Evolutionary conservation across 2,329 filamentous ascomycete genomes (phyloP), one percentile per base, ranked within the genome.

Genomic region (Alternaria angustiovoidea): DNA sequence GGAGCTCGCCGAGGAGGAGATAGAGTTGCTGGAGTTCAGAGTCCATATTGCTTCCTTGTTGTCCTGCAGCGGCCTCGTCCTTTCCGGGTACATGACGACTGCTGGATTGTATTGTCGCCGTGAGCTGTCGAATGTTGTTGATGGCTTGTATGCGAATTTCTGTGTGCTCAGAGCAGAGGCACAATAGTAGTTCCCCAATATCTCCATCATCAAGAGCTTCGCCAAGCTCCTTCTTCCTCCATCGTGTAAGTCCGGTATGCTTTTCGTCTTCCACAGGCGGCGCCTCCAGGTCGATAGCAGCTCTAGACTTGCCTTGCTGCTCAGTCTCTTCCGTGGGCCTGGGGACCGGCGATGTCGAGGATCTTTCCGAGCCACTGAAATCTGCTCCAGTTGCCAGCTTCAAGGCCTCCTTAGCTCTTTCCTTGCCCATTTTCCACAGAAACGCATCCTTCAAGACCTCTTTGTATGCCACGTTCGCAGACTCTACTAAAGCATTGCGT

Each of bases 121-220:
- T 83, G 48, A 87, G 85, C 74, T 91, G 91, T 51, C 87, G 82
- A 42, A 94, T 83, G 68, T 88, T 90, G 39, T 84, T 87, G 18
- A 91, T 81, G 5, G 93, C 91, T 80, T 97, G 93, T 62, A 89
- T 88, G 51, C 94, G 87, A 65, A 97, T 90, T 75, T 91, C 90
- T 36, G 84, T 82, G 70, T 95, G 88, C 47, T 88, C 81, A 0
- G 93, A 96, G 54, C 88, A 90, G 11, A 97, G 84, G 68, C 94
- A 90, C 34, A 90, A 83, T 47, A 96, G 84, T 30, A 98, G 81
- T 2, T 88, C 85, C 14, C 86, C 83, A 22, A 92, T 84, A 69
- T 91, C 86, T 7, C 90, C 91, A 64, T 95, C 91, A 69, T 95
- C 92, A 8, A 96, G 82, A 1, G 93, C 86, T 70, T 94, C 89